A percentile compares a stretch with the other conserved stretches of the same genome.
These are phyloP conservation scores for Cercospora berteroae DNA, from an alignment of 2,329 filamentous ascomycete genomes.

Conservation along the genomic window DNA sequence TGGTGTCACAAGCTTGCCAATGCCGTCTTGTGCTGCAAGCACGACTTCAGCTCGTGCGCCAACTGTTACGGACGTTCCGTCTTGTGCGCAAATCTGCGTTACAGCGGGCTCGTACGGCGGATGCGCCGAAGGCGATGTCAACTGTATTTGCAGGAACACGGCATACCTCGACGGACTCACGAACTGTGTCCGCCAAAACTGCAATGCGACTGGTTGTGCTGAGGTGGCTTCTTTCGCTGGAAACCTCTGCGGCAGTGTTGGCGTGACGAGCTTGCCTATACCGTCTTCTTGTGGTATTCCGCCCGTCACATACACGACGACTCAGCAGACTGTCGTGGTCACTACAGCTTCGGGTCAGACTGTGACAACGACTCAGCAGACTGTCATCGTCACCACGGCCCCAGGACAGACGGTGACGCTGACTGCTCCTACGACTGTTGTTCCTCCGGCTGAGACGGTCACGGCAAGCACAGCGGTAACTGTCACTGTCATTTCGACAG, in stretches of 20 bases:
- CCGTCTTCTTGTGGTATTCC: constrained; percentile 5
- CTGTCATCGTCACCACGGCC: not conserved
- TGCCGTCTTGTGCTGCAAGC: not conserved
- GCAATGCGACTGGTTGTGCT: not conserved
- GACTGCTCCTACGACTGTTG: not conserved
- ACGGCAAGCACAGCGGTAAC: not conserved
- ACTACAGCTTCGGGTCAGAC: constrained; percentile 1
- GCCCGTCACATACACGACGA: not conserved
- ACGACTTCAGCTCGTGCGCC: not conserved
- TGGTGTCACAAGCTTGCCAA: constrained; percentile 6
- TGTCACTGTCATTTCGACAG: not conserved
- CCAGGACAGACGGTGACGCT: not conserved
- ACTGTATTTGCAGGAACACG: constrained; percentile 6
- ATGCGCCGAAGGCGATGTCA: constrained; percentile 3
- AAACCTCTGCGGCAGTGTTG: constrained; percentile 5
- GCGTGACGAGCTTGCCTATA: constrained; percentile 1
- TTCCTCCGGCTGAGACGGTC: not conserved
- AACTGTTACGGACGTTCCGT: not conserved
- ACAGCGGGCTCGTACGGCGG: constrained; percentile 3
- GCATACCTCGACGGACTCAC: not conserved
- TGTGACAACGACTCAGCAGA: not conserved
- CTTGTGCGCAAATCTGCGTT: not conserved
- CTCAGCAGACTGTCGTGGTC: not conserved
- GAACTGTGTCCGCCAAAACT: not conserved
- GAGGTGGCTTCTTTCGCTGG: constrained; percentile 3